Evolutionary conservation across 2,329 filamentous ascomycete species (phyloP), one percentile per base, ranked within the genome.

Genomic region (Macrophomina tecta): DNA sequence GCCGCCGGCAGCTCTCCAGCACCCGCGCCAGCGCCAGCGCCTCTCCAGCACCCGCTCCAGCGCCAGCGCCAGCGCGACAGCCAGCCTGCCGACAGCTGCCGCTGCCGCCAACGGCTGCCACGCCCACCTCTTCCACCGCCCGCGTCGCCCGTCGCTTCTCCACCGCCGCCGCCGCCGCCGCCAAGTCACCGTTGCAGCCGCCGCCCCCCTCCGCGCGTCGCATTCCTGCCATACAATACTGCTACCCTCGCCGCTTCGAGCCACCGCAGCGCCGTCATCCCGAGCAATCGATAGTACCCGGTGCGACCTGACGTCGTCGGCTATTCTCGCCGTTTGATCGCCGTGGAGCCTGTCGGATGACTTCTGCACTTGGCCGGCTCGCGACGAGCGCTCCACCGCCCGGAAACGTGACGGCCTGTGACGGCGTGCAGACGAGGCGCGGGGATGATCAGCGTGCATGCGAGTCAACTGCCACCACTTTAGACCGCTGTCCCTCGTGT

Each of bases 321-420:
- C 63, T 65, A 55, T 56, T 56, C 40, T 55, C 40, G 42, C 30
- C 30, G 64, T 66, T 66, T 66, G 64, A 66, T 66, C 64, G 64
- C 46, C 64, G 55, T 66, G 64, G 64, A 56, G 64, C 64, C 64
- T 60, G 55, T 60, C 53, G 55, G 53, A 66, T 51, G 53, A 66
- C 51, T 38, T 38, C 36, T 38, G 36, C 36, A 8, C 36, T 40
- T 28, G 36, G 53, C 42, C 16, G 28, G 23, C 53, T 58, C 52
- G 64, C 64, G 18, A 58, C 51, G 49, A 28, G 9, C 34, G 51
- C 32, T 49, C 64, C 64, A 66, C 64, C 64, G 34, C 45, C 34
- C 12, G 14, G 61, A 64, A 64, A 64, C 61, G 49, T 53, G 61
- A 52, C 45, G 36, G 55, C 11, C 55, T 58, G 49, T 53, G 61